Percentiles rank a stretch among this genome's conserved stretches.
Evolutionary conservation across 208 protist genomes (phyloP).

Genomic region (Vickermania spadyakhi): DNA sequence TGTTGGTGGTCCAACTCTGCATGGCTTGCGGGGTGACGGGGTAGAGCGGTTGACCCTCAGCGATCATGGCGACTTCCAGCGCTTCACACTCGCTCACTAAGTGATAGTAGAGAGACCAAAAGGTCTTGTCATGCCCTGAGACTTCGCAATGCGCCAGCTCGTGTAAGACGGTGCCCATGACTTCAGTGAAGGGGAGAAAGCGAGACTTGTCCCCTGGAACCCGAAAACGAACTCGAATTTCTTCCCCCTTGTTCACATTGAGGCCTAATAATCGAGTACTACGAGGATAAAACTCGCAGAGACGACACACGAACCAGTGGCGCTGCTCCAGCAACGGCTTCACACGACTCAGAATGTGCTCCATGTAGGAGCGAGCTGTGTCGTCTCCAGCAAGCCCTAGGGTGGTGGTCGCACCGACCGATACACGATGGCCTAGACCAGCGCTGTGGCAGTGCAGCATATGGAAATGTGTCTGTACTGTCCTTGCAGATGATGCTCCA

Average conservation of each 20-base stretch:
- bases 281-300: constrained; percentile 85
- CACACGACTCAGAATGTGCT: constrained; percentile 37
- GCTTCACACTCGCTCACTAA: constrained; percentile 67
- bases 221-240: constrained; percentile 78
- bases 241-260: constrained; percentile 70
- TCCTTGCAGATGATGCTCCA: too few species aligned
- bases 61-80: constrained; percentile 37
- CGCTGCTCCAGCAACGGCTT: constrained; percentile 31
- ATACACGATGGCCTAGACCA: too few species aligned
- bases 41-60: constrained; percentile 24
- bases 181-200: constrained; percentile 81
- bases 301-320: constrained; percentile 43
- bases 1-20: too few species aligned
- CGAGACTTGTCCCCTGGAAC: constrained; percentile 32
- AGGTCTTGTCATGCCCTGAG: constrained; percentile 48
- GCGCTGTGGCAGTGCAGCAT: too few species aligned
- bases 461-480: too few species aligned
- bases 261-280: constrained; percentile 61
- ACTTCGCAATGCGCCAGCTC: constrained; percentile 78
- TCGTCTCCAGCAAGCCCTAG: constrained; percentile 54
- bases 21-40: constrained; percentile 10
- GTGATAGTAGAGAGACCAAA: constrained; percentile 72
- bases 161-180: constrained; percentile 82
- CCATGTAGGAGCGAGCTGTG: constrained; percentile 55
- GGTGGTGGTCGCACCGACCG: constrained; percentile 35